Conservation (phyloP, 805 yeast genomes). For the Yamadazyma philogaea region DNA sequence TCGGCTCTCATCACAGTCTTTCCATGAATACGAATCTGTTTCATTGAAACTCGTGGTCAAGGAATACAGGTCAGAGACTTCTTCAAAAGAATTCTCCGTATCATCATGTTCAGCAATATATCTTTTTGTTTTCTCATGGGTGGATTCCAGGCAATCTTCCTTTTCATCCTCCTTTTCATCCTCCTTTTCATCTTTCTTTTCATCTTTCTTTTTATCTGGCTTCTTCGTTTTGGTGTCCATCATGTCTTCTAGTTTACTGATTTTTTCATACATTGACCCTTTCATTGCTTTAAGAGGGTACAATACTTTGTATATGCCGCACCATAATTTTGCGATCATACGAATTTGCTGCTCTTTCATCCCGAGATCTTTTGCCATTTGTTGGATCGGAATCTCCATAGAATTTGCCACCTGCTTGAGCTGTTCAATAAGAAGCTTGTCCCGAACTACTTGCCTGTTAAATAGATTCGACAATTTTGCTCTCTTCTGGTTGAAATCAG, state of each 20-base stretch:
- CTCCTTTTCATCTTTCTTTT: not conserved
- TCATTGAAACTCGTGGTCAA: not conserved
- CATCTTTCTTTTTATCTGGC: not conserved
- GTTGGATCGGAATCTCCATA: constrained; percentile 1
- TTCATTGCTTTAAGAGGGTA: constrained; percentile 4
- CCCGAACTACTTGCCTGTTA: constrained; percentile 1
- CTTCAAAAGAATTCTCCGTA: not conserved
- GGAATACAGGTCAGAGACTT: not conserved
- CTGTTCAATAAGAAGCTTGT: constrained; percentile 6
- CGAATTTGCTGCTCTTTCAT: not conserved
- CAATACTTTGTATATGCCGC: constrained; percentile 6
- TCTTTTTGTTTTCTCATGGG: not conserved
- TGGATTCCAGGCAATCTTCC: too few relatives aligned
- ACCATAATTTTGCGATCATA: constrained; percentile 5
- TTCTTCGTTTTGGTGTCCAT: not conserved
- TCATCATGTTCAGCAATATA: not conserved
- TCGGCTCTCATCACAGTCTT: not conserved
- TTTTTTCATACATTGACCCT: not conserved
- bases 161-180: not conserved
- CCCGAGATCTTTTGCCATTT: constrained; percentile 3
- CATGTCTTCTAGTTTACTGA: not conserved
- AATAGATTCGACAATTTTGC: not conserved
- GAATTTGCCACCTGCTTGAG: constrained; percentile 6
- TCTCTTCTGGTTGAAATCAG: not conserved
- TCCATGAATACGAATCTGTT: not conserved